Base-by-base conservation (phyloP, 805 yeast species). In the Wickerhamiella qilinensis region DNA sequence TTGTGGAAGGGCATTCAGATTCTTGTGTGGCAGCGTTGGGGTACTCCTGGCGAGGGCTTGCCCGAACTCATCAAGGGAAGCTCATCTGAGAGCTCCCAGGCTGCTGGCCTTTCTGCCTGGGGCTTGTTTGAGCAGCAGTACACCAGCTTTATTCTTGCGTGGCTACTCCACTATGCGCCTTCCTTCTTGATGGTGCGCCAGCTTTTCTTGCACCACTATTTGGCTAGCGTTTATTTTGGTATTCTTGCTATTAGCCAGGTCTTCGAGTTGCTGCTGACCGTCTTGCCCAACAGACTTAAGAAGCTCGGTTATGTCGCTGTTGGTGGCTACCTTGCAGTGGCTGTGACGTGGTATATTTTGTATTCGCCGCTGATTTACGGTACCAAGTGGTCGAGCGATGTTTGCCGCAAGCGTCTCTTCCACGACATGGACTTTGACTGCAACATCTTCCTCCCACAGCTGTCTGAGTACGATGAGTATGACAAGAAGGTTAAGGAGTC, bases 341-440 rank as follows among this genome's bases (percentile, higher is more conserved):
- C 78, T 19, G 56, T 70, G 9, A 62, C 63, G 17, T 73, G 75
- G 55, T 88, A 69, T 64, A 56, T 60, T 38, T 57, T 64, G 43
- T 76, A 76, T 60, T 68, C 82, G 2, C 79, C 97, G 27, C 59
- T 91, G 52, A 69, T 77, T 36, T 81, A 82, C 54, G 98, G 81
- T 35, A 54, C 70, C 11, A 70, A 72, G 38, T 88, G 97, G 96
- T 79, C 93, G 35, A 68, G 68, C 50, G 57, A 54, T 21, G 58
- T 67, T 43, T 91, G 98, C 61, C 60, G 64, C 42, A 61, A 66
- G 33, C 64, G 86, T 33, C 73, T 73, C 60, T 57, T 73, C 48
- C 46, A 80, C 24, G 65, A 71, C 30, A 91, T 97, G 98, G 98
- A 91, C 66, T 91, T 75, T 55, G 79, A 77, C 53, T 91, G 99